Base-by-base conservation (phyloP, 1,139 yeast species). In the Blastobotrys indianensis region DNA sequence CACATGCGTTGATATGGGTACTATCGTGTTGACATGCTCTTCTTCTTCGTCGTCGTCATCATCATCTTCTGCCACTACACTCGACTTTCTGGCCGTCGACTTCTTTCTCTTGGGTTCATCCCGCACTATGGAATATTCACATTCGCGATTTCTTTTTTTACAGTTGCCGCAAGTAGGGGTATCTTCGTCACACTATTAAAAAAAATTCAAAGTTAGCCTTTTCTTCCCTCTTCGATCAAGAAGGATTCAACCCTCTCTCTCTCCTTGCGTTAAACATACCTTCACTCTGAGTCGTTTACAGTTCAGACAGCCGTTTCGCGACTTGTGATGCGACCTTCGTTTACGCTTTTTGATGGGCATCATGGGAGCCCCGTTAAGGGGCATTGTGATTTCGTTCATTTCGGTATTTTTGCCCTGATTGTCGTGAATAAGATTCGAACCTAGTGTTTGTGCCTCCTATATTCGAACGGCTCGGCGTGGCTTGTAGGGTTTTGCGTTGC, bases 281-380 rank as follows among this genome's bases (percentile, higher is more conserved):
- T 85, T 86, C 44, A 86, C 90, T 48, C 95, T 68, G 60, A 94
- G 72, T 56, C 76, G 74, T 61, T 86, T 86, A 64, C 95, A 86
- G 5, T 88, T 82, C 43, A 79, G 74, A 62, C 95, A 86, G 0
- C 95, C 95, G 48, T 76, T 76, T 49, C 90, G 72, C 32, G 92
- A 82, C 64, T 86, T 86, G 50, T 79, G 84, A 59, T 86, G 95
- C 62, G 80, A 84, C 61, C 81, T 82, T 47, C 94, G 71, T 62
- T 78, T 79, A 8, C 57, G 49, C 62, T 53, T 45, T 36, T 32
- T 34, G n/a, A 34, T 42, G 13, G 37, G 42, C n/a, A 31, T 17
- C 25, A 20, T 20, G 25, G 25, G 7, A 20, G 7, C 25, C 25
- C 25, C 25, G 25, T 20, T 20, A 20, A 20, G 25, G 25, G 25